A percentile compares a stretch with the other conserved stretches of the same genome.
Evolutionary conservation across 176 grass and related monocot genomes (phyloP).

Genomic region (Oryza longistaminata): DNA sequence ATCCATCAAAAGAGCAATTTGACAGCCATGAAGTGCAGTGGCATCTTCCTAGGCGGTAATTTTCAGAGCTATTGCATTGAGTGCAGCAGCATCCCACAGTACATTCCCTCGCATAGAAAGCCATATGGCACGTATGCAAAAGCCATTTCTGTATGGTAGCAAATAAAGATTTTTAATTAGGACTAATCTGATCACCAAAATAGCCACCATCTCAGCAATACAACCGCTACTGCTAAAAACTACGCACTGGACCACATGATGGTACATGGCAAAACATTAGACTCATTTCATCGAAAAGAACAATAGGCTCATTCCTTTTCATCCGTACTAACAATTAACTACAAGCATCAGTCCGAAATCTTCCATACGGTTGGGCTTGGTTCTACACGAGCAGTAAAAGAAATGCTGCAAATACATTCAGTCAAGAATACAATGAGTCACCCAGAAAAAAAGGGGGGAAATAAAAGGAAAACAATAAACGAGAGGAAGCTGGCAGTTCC

Average conservation of each 20-base stretch:
- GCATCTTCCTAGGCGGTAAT: conserved; percentile 11
- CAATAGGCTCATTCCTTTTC: conserved; percentile 5
- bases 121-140: background rate
- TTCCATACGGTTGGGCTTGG: background rate
- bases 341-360: background rate
- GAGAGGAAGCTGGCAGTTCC: conserved; percentile 53
- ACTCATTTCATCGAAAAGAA: conserved; percentile 2
- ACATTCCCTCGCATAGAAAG: background rate
- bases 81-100: background rate
- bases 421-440: conserved; percentile 16
- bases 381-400: background rate
- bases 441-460: background rate
- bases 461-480: conserved; percentile 31
- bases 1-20: conserved; percentile 8
- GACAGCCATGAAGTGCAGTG: conserved; percentile 8
- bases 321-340: background rate
- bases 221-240: background rate
- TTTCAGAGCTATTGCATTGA: conserved; percentile 1
- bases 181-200: conserved; percentile 3
- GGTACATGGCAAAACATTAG: background rate
- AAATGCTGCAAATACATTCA: background rate
- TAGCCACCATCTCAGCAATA: background rate
- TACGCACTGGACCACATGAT: background rate
- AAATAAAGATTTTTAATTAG: conserved; percentile 3
- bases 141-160: conserved; percentile 22